A percentile compares a stretch with the other conserved stretches of the same genome.
phyloP scores from a whole-genome alignment of 2,329 filamentous ascomycete species.

The Colletotrichum sojae region DNA sequence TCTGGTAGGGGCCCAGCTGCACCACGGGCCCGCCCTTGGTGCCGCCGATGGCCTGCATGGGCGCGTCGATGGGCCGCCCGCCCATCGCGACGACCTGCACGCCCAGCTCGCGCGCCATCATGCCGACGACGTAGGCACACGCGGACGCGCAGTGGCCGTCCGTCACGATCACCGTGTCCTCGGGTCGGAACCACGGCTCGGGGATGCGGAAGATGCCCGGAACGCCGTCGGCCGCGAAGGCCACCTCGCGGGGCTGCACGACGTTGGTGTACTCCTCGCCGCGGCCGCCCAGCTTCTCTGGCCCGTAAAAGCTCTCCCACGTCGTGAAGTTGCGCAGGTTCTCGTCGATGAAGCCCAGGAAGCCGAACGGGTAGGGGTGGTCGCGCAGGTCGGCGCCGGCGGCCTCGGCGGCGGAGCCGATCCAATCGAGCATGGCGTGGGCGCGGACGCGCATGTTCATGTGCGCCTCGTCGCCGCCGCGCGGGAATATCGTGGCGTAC shows the following conservation, averaged over 20 bases:
- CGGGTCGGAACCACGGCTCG: slow-evolving; percentile 50
- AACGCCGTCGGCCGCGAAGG: slow-evolving; percentile 3
- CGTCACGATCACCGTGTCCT: slow-evolving; percentile 44
- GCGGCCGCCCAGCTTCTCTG: slow-evolving; percentile 48
- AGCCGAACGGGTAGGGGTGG: slow-evolving; percentile 29
- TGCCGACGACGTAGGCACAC: slow-evolving; percentile 45
- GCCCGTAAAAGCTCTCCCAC: slow-evolving; percentile 60
- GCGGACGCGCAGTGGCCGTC: slow-evolving; percentile 45
- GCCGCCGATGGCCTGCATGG: slow-evolving; percentile 77
- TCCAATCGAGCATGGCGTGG: slow-evolving; percentile 29
- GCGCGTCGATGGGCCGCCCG: slow-evolving; percentile 66
- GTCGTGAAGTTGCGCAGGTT: slow-evolving; percentile 37
- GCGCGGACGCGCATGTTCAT: slow-evolving; percentile 39
- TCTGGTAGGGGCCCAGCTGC: slow-evolving; percentile 20
- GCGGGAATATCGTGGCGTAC: slow-evolving; percentile 34
- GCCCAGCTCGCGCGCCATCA: slow-evolving; percentile 65
- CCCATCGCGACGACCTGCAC: slow-evolving; percentile 72
- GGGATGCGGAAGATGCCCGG: slow-evolving; percentile 20
- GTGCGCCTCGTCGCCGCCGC: slow-evolving; percentile 3
- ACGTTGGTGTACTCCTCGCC: slow-evolving; percentile 54
- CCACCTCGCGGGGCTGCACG: slow-evolving; percentile 23
- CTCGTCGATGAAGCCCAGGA: slow-evolving; percentile 41
- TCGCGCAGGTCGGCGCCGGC: background rate
- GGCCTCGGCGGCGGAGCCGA: slow-evolving; percentile 12
- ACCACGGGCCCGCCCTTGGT: slow-evolving; percentile 68